A percentile compares a stretch with the other conserved stretches of the same genome.
These are phyloP conservation scores for Diaporthe batatas DNA, from an alignment of 2,329 filamentous ascomycete genomes.

Conservation along the genomic window DNA sequence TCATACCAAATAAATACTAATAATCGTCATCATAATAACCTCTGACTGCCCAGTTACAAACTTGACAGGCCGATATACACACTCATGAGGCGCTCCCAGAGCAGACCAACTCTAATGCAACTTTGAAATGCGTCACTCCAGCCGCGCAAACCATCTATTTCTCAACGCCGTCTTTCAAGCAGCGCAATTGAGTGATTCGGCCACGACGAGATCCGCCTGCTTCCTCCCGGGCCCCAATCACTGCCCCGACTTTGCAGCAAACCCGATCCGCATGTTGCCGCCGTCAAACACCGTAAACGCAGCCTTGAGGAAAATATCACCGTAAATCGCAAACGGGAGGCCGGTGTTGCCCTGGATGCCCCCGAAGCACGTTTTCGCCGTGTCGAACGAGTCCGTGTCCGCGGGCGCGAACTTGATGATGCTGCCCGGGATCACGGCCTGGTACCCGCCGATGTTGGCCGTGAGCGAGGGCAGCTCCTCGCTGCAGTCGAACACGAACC, in stretches of 20 bases:
- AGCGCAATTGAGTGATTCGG: neutral
- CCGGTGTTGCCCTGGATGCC: constrained; percentile 72
- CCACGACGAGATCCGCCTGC: neutral
- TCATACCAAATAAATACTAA: neutral
- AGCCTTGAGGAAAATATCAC: constrained; percentile 78
- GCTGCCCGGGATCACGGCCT: constrained; percentile 59
- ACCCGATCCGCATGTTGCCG: constrained; percentile 59
- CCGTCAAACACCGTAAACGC: constrained; percentile 76
- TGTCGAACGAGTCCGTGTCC: constrained; percentile 65
- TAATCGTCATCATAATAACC: neutral
- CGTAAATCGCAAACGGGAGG: constrained; percentile 75
- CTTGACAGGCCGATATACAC: neutral
- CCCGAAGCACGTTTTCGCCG: constrained; percentile 70
- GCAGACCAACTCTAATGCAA: constrained; percentile 18
- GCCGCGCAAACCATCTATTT: neutral
- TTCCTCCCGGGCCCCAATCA: neutral
- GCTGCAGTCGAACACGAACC: constrained; percentile 54
- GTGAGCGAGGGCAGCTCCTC: constrained; percentile 48
- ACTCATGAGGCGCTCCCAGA: neutral
- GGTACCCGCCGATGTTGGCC: constrained; percentile 62
- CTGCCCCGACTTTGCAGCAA: constrained; percentile 55
- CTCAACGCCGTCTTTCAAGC: neutral
- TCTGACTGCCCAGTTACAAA: constrained; percentile 12
- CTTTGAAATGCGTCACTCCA: neutral
- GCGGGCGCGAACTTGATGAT: constrained; percentile 61